Base-by-base conservation (phyloP, 2,329 filamentous ascomycete species). In the Sarocladium strictum region DNA sequence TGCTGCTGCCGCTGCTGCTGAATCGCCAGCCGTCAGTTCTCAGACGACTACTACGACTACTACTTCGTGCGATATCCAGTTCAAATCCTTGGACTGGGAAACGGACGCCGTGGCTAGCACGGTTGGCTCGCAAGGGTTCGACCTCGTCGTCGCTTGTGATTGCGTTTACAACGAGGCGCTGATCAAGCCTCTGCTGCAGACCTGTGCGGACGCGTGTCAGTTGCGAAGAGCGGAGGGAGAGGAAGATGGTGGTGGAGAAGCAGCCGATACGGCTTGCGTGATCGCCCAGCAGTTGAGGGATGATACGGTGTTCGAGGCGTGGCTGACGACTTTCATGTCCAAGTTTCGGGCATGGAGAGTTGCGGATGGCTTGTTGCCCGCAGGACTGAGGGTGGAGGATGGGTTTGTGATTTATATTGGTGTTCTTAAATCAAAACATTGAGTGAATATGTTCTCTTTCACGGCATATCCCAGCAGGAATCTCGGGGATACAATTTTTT, bases 121-220 rank as follows among this genome's bases (percentile, higher is more conserved):
- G 2, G 27, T 38, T 2, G 58, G 53, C 35, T 63, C 61, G 6
- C 3, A 23, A 17, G 47, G 47, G 3, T 86, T 94, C 60, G 87
- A 95, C 63, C 71, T 84, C 14, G 75, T 97, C 11, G 67, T 97
- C 33, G 90, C 91, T 3, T 96, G 90, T 65, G 94, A 99, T 69
- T 97, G 92, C 69, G 87, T 99, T 61, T 99, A 95, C 75, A 99
- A 97, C 70, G 89, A 96, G 60, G 82, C 87, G 2, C 79, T 97
- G 2, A 82, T 97, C 23, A 74, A 81, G 41, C 90, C 92, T 0
- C 81, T 97, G 50, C 88, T 94, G n/a, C 81, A 86, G 62, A 88
- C 90, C 0, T 96, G 89, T 66, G 82, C 76, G 5, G 88, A 95
- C 58, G 78, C 85, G 23, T 96, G 90, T 68, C 72, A 72, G 10